Base-by-base conservation (phyloP, 176 grass and related monocot genomes). In the Olyra latifolia region DNA sequence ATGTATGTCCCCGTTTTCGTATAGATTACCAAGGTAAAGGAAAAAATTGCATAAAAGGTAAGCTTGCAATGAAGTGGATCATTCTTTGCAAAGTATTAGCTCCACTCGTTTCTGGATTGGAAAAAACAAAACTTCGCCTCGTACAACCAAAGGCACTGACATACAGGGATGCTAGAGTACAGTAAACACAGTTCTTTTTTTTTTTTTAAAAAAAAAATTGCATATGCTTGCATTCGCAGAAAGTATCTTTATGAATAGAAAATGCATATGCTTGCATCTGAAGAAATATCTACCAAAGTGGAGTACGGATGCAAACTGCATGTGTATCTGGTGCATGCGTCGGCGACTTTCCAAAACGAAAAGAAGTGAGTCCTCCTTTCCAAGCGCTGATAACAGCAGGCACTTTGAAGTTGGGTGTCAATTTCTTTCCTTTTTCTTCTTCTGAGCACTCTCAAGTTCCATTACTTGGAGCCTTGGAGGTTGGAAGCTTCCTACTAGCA, bases 391-490 rank as follows among this genome's bases (percentile, higher is more conserved):
- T 3, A 48, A 38, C 20, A 12, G 39, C 74, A 44, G 10, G 15
- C 66, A 72, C 72, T 82, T 54, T 2, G 78, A 19, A 76, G 55
- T 71, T 76, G 44, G 59, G 4, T 43, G 85, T 56, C 66, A n/a
- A 64, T 72, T 72, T 4, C 49, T 63, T 3, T 1, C 16, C 73
- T 56, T 78, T 83, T n/a, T 62, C 3, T 35, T 35, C 32, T n/a
- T 54, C 3, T 28, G 17, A 15, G 79, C 79, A 64, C 44, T 16
- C 61, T n/a, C 14, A 17, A 27, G 9, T 45, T 45, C 14, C 72
- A 65, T 56, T 53, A 3, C 25, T 8, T 48, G 83, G 14, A 25
- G 52, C 2, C 30, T n/a, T n/a, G n/a, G 32, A 35, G 17, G 30
- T 54, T 63, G 64, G 56, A 86, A 86, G 46, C 17, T 65, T 65